Base-by-base conservation (phyloP, 2,329 filamentous ascomycete species). In the Gnomoniopsis smithogilvyi region DNA sequence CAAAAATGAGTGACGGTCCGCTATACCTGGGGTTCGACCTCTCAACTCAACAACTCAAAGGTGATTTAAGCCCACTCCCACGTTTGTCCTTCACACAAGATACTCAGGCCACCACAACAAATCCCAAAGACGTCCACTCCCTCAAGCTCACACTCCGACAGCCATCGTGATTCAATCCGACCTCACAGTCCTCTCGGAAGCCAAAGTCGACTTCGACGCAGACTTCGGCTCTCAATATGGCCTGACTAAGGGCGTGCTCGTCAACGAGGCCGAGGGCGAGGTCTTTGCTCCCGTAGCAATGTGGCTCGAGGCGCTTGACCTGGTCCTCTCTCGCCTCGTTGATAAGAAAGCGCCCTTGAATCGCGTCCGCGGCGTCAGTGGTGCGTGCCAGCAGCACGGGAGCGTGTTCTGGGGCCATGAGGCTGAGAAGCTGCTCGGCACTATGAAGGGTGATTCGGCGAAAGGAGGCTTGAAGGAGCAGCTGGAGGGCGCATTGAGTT, bases 31-130 rank as follows among this genome's bases (percentile, higher is more conserved):
- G 95, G 62, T 93, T 98, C 73, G 95, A 99, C 76, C 87, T 98
- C 61, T 97, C 93, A 47, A 98, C 95, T 59, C 95, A 98, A 74
- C 94, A 98, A 73, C 83, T 98, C 59, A 98, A 99, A 83, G 93
- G 91, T 86, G 74, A 64, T 69, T 55, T 12, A 6, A 49, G 38
- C n/a, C 19, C 24, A 45, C 21, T 46, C 21, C 30, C 46, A 24
- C 30, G 11, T 26, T 15, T 21, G 24, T 43, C 53, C 12, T 48
- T 47, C 26, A 30, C 8, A 30, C 26, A 30, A 30, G 26, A 30
- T 30, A 30, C 26, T 30, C 8, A 8, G 19, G 64, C 53, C 65
- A 59, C 62, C 26, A 38, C 19, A 33, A 21, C 45, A 43, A 33
- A 19, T 21, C 55, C 50, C 43, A 6, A 21, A n/a, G 17, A 17